These are phyloP conservation scores for Volutella citrinella DNA, from an alignment of 2,329 filamentous ascomycete genomes.

Conservation along the genomic window DNA sequence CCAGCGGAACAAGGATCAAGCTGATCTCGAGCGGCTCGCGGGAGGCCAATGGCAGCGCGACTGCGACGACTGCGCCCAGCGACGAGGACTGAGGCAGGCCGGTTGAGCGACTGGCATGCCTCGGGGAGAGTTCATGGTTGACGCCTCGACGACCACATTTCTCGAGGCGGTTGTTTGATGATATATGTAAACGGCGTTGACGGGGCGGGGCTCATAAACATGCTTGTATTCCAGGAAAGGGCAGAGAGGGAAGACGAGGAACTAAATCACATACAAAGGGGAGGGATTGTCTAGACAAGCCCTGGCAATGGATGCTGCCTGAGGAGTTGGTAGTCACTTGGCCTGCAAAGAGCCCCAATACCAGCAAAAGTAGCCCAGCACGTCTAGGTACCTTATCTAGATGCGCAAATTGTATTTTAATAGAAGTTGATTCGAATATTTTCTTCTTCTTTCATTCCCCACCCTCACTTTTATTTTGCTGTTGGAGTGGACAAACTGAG, in stretches of 20 bases:
- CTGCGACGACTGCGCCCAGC: constrained; percentile 39
- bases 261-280: constrained; percentile 26
- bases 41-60: constrained; percentile 37
- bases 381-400: constrained; percentile 35
- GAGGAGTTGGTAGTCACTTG: constrained; percentile 12
- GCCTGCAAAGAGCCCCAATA: constrained; percentile 18
- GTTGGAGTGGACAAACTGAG: no score
- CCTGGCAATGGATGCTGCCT: constrained; percentile 9
- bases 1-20: constrained; percentile 66
- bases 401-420: constrained; percentile 40
- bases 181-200: constrained; percentile 30
- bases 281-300: constrained; percentile 14
- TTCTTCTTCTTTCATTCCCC: not conserved
- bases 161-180: constrained; percentile 24
- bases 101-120: constrained; percentile 3
- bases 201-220: constrained; percentile 23
- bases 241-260: constrained; percentile 16
- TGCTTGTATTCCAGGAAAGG: constrained; percentile 24
- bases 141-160: constrained; percentile 14
- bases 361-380: constrained; percentile 17
- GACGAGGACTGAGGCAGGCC: constrained; percentile 48
- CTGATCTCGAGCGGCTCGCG: constrained; percentile 49
- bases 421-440: constrained; percentile 32
- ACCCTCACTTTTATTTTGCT: no score
- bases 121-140: constrained; percentile 8